Conservation (phyloP, 345 rosid species). For the Erodium maritimum region DNA sequence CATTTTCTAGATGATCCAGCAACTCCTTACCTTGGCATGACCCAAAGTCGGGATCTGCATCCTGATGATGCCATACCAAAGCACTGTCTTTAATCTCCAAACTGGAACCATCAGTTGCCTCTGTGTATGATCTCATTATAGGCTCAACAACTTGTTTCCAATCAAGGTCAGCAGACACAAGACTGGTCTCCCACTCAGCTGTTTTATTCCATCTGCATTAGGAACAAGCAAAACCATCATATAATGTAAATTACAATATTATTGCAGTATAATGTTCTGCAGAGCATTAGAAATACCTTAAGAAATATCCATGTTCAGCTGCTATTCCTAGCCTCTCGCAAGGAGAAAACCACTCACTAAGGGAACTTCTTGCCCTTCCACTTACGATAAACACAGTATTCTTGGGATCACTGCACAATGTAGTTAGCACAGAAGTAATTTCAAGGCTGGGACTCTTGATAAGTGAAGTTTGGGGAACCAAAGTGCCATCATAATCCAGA, state of each 20-base stretch:
- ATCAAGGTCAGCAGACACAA: constrained; percentile 5
- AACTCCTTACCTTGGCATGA: constrained; percentile 20
- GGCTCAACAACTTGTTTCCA: constrained; percentile 18
- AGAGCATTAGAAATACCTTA: constrained; percentile 9
- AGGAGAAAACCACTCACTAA: constrained; percentile 24
- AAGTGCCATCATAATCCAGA: constrained; percentile 39
- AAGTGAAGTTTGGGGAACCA: constrained; percentile 26
- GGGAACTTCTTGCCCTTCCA: constrained; percentile 25
- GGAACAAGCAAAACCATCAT: background rate
- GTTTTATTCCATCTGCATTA: constrained; percentile 11
- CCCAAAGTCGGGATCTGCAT: constrained; percentile 17
- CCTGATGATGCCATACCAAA: constrained; percentile 19
- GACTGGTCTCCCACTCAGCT: constrained; percentile 14
- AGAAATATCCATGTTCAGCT: constrained; percentile 36
- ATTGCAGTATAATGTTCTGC: background rate
- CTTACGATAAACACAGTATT: constrained; percentile 35
- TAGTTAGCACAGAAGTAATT: constrained; percentile 18
- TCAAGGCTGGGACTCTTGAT: constrained; percentile 18
- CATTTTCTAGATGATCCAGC: constrained; percentile 19
- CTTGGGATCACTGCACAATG: constrained; percentile 24
- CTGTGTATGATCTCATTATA: constrained; percentile 17
- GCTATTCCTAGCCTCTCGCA: constrained; percentile 33
- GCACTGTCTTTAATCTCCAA: constrained; percentile 22
- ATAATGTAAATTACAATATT: background rate
- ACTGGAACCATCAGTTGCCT: constrained; percentile 20